phyloP scores from a whole-genome alignment of 169 alveolate species.

The Perkinsus marinus region DNA sequence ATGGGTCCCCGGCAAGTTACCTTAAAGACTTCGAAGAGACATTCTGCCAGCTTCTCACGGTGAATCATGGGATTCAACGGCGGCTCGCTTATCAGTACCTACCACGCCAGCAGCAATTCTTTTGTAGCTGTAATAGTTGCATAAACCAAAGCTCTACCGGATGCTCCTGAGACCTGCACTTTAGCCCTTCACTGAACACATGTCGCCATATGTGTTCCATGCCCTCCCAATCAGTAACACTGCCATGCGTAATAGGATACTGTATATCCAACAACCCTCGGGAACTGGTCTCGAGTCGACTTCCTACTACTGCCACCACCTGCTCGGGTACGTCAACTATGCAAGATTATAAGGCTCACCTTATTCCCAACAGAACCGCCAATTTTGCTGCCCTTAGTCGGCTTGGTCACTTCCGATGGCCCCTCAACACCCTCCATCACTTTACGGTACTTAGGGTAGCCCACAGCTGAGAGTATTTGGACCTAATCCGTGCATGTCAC shows the following conservation, averaged over 20 bases:
- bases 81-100: slow-evolving; percentile 43
- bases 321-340: too few relatives aligned
- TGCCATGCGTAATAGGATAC: slow-evolving; percentile 52
- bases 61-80: slow-evolving; percentile 39
- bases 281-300: background rate
- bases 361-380: slow-evolving; percentile 5
- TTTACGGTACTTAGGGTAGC: slow-evolving; percentile 35
- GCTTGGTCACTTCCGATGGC: background rate
- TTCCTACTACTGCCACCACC: slow-evolving; percentile 4
- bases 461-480: slow-evolving; percentile 23
- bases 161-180: background rate
- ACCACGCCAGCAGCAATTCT: background rate
- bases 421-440: slow-evolving; percentile 21
- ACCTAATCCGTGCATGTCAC: slow-evolving; percentile 5
- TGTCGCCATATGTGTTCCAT: slow-evolving; percentile 53
- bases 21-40: slow-evolving; percentile 48
- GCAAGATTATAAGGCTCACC: too few relatives aligned
- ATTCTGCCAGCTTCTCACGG: slow-evolving; percentile 46
- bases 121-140: too few relatives aligned
- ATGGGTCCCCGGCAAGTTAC: slow-evolving; percentile 3
- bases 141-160: too few relatives aligned
- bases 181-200: slow-evolving; percentile 19
- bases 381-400: background rate
- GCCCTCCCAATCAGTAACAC: slow-evolving; percentile 52
- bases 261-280: slow-evolving; percentile 38